Evolutionary conservation across 148 eudicot species (phyloP), one percentile per base, ranked within the genome.

Genomic region (Persicaria maculosa): DNA sequence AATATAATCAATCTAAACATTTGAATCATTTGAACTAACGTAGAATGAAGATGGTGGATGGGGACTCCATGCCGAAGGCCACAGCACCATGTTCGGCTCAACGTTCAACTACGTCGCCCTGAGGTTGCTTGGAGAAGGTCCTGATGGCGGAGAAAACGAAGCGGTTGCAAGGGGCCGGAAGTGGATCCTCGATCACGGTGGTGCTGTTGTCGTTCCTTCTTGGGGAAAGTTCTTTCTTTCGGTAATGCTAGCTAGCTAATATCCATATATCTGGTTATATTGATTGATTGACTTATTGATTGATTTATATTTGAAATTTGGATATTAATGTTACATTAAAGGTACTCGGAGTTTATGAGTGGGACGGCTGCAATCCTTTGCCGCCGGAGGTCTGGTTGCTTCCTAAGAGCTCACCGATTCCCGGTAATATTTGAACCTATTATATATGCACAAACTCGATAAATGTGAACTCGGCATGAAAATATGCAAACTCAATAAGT

Each of bases 171-270:
- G 77, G 44, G 87, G 74, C 4, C 86, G 86, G 44, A 65, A 72
- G 64, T 88, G 91, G 91, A 85, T 88, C 50, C 83, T 82, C 40
- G 84, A 80, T 47, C 91, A 80, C 31, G 91, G 91, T 11, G 86
- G 88, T 44, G 86, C 80, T 0, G 44, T 79, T 43, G 78, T 67
- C 12, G 79, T 81, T 11, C 83, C 91, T 5, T 88, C 91, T 9
- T 88, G 91, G 91, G 91, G 89, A 17, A 88, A 88, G 73, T 83
- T 88, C 59, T 88, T 88, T 88, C 85, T 85, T 10, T 46, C 91
- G 77, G 91, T 87, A 16, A 20, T 20, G 22, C 22, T 52, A 7
- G 9, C 22, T 20, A 20, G 22, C 22, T 20, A 20, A 20, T 20
- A 69, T 0, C 0, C 6, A 20, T 7, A 11, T 16, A 5, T 20